Conservation (phyloP, 75 land plant genomes). For the Pseudotsuga menziesii region DNA sequence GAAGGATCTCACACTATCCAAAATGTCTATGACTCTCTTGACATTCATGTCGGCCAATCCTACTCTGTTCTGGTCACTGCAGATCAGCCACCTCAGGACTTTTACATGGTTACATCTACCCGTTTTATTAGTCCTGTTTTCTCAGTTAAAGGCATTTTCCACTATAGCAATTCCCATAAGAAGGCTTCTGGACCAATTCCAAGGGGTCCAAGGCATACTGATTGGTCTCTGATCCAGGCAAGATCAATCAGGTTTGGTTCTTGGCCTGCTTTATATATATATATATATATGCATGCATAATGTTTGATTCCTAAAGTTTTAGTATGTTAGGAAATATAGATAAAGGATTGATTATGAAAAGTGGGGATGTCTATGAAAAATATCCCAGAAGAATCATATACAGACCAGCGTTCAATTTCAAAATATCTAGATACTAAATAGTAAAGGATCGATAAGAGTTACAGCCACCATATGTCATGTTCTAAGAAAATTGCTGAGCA, state of each 20-base stretch:
- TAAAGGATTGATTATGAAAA: no score
- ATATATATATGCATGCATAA: no score
- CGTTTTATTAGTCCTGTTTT: slow-evolving; percentile 54
- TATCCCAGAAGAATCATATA: no score
- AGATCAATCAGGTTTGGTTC: slow-evolving; percentile 34
- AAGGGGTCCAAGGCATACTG: slow-evolving; percentile 58
- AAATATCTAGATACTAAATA: no score
- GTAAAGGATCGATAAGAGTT: no score
- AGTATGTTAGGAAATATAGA: no score
- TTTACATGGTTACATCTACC: slow-evolving; percentile 75
- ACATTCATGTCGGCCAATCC: slow-evolving; percentile 87
- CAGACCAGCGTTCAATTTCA: no score
- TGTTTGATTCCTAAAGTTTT: no score
- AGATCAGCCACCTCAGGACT: slow-evolving; percentile 65
- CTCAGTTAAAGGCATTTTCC: slow-evolving; percentile 55
- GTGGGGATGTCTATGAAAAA: no score
- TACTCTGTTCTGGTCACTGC: slow-evolving; percentile 80
- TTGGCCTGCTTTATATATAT: background rate
- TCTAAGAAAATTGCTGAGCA: background rate
- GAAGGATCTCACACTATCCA: slow-evolving; percentile 89
- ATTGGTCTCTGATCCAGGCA: slow-evolving; percentile 71
- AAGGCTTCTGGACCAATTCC: slow-evolving; percentile 60
- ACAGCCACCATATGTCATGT: no score
- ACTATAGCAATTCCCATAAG: slow-evolving; percentile 51
- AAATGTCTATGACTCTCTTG: slow-evolving; percentile 59